These are phyloP conservation scores for Pythium aristosporum DNA, from an alignment of 352 stramenopile genomes.

Conservation along the genomic window DNA sequence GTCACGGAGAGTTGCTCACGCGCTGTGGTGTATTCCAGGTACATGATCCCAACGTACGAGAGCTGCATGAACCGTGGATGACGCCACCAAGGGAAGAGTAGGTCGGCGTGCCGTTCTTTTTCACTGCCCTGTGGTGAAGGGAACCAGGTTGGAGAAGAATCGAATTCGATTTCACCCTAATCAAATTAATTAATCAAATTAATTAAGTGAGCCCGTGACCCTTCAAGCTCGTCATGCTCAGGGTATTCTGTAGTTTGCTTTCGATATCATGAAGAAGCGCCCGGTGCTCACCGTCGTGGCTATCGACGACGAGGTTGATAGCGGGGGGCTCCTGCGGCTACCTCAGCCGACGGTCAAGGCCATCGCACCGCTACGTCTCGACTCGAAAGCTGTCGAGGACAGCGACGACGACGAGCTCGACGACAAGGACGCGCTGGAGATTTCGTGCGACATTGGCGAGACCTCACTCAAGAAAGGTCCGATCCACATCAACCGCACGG, in stretches of 20 bases:
- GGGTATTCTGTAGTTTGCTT: neutral
- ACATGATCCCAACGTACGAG: constrained; percentile 96
- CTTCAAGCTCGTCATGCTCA: constrained; percentile 2
- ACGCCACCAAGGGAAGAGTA: neutral
- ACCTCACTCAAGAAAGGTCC: constrained; percentile 64
- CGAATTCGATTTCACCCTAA: neutral
- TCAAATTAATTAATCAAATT: neutral
- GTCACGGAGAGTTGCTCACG: constrained; percentile 22
- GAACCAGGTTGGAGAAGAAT: neutral
- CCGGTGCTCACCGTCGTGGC: constrained; percentile 8
- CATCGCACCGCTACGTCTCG: neutral
- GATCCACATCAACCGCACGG: constrained; percentile 63
- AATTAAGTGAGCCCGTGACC: constrained; percentile 10
- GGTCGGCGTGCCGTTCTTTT: neutral
- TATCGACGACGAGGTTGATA: constrained; percentile 9
- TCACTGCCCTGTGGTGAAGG: too few species aligned
- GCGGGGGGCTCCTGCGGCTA: constrained; percentile 6
- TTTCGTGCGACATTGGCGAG: constrained; percentile 73
- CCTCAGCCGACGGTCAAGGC: constrained; percentile 21
- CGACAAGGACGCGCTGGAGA: constrained; percentile 51
- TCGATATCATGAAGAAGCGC: constrained; percentile 20
- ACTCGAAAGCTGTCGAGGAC: constrained; percentile 13
- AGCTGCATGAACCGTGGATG: constrained; percentile 62
- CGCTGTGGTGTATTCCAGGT: constrained; percentile 49
- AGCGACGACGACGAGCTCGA: constrained; percentile 30